Base-by-base conservation (phyloP, 139 green algal species). In the Chlorella sp. region DNA sequence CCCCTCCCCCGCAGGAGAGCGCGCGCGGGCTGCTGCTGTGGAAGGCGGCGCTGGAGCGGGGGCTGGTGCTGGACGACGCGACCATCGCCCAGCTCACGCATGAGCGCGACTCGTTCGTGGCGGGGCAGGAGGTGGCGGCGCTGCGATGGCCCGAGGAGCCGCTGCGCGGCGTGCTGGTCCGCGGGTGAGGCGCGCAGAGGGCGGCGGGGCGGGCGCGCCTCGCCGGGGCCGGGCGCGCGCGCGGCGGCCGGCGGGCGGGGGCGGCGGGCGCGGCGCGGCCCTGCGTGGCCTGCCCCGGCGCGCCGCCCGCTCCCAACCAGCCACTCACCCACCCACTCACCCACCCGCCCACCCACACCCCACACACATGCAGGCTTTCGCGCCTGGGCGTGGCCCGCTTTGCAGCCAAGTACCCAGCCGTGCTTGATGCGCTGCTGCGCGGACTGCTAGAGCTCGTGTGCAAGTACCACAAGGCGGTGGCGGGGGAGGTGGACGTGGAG, bases 61-160 rank as follows among this genome's bases (percentile, higher is more conserved):
- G 91, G 1, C 84, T 96, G 46, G 77, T 96, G 51, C 91, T 91
- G n/a, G 91, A 96, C 67, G 87, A 91, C 67, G 48, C 79, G 21
- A 86, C 87, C 0, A 77, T 95, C 3, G 67, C 74, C 67, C 90
- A 93, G 83, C 77, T 96, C 41, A 77, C 64, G 4, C 43, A 62
- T 3, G 82, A 84, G 14, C 53, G 40, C 15, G 84, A 91, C 61
- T 76, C 55, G 7, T 55, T 64, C 3, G 48, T 86, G 36, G 61
- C 63, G 25, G 84, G 81, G 15, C 45, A 65, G 21, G 15, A 58
- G 31, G 56, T 79, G 14, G 77, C 86, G 36, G 65, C 62, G 19
- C 71, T 95, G 48, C 43, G 63, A 1, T 97, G 90, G 90, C 92
- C 92, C 0, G 79, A 80, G 35, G 88, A 93, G 67, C 92, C 92